Conservation (phyloP, 2,329 filamentous ascomycete genomes). For the Hymenotorrendiella dingleyae region DNA sequence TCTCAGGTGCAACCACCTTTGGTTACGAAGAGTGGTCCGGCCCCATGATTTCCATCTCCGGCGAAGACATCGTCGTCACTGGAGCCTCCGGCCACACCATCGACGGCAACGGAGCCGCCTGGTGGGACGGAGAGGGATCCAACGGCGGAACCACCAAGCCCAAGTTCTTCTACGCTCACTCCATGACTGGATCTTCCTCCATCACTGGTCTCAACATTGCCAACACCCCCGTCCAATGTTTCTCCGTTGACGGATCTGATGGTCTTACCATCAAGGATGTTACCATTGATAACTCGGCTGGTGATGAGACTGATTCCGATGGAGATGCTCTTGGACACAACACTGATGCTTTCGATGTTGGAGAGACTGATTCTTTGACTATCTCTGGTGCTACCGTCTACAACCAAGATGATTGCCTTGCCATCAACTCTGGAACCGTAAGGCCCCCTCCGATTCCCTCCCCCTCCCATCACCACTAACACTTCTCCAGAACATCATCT, state of each 20-base stretch:
- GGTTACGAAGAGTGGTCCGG: slow-evolving; percentile 61
- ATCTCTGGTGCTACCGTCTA: slow-evolving; percentile 45
- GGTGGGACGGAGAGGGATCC: slow-evolving; percentile 56
- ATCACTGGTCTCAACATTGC: slow-evolving; percentile 46
- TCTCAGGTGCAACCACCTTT: slow-evolving; percentile 61
- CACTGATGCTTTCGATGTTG: slow-evolving; percentile 48
- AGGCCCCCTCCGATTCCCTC: too few relatives aligned
- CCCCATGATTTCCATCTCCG: slow-evolving; percentile 46
- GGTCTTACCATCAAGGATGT: slow-evolving; percentile 43
- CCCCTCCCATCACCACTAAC: too few relatives aligned
- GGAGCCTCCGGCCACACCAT: slow-evolving; percentile 35
- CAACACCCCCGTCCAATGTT: slow-evolving; percentile 50
- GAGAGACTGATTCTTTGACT: slow-evolving; percentile 37
- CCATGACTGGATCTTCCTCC: slow-evolving; percentile 40
- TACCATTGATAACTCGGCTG: slow-evolving; percentile 52
- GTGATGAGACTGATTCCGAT: too few relatives aligned
- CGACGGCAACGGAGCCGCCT: slow-evolving; percentile 36
- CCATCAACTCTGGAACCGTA: slow-evolving; percentile 47
- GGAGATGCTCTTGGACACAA: slow-evolving; percentile 37
- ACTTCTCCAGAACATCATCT: slow-evolving; percentile 19
- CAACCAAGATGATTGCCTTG: slow-evolving; percentile 55
- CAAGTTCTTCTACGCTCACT: slow-evolving; percentile 55
- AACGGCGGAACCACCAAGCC: slow-evolving; percentile 58
- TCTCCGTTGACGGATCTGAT: slow-evolving; percentile 39
- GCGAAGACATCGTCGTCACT: slow-evolving; percentile 19